phyloP scores from a whole-genome alignment of 495 filamentous ascomycete genomes.

The Aspergillus ellipticus region DNA sequence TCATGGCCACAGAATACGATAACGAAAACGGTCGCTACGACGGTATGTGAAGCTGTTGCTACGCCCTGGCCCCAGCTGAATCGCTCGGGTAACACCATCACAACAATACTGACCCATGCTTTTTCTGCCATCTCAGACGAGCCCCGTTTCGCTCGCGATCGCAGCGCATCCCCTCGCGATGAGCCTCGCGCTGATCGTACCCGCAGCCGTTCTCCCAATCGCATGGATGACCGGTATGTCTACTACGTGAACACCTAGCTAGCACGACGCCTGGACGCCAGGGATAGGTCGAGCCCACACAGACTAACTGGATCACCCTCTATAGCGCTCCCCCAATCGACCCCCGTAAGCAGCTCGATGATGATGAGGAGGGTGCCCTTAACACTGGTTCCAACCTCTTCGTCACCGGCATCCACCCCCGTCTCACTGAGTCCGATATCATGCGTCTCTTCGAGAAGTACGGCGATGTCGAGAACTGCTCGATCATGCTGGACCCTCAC shows the following conservation, averaged over 20 bases:
- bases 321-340: slow-evolving; percentile 28
- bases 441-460: slow-evolving; percentile 97
- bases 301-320: slow-evolving; percentile 6
- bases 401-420: slow-evolving; percentile 96
- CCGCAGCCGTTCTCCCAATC: slow-evolving; percentile 72
- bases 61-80: slow-evolving; percentile 7
- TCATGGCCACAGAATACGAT: slow-evolving; percentile 75
- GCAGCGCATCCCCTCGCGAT: slow-evolving; percentile 89
- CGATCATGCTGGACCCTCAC: slow-evolving; percentile 98
- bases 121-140: slow-evolving; percentile 53
- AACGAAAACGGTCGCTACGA: slow-evolving; percentile 82
- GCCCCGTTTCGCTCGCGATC: slow-evolving; percentile 78
- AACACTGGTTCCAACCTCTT: slow-evolving; percentile 98
- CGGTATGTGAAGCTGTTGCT: slow-evolving; percentile 52
- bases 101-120: slow-evolving; percentile 24
- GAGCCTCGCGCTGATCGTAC: slow-evolving; percentile 68
- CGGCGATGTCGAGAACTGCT: slow-evolving; percentile 96
- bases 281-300: too few species aligned
- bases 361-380: slow-evolving; percentile 74
- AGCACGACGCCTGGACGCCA: not conserved
- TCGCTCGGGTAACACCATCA: slow-evolving; percentile 5
- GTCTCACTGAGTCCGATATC: slow-evolving; percentile 85
- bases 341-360: slow-evolving; percentile 49
- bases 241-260: not conserved
- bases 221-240: slow-evolving; percentile 70